phyloP scores from a whole-genome alignment of 2,329 filamentous ascomycete species.

The Hypoxylon sp. region DNA sequence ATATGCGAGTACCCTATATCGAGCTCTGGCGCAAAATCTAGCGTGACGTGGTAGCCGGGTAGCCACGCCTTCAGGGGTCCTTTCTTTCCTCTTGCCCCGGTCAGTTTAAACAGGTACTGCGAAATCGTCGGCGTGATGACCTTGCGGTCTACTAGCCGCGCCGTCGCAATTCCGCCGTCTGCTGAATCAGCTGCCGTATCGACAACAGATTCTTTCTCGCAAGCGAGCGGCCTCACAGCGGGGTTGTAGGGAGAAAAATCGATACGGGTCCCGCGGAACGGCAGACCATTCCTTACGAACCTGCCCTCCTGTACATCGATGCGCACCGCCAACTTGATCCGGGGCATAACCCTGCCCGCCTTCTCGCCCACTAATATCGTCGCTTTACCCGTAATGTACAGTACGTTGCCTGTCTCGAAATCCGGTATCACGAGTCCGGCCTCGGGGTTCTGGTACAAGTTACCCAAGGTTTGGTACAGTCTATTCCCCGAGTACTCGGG shows the following conservation, averaged over 20 bases:
- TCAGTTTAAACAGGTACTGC: slow-evolving; percentile 70
- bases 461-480: slow-evolving; percentile 87
- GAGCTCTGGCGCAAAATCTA: slow-evolving; percentile 79
- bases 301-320: slow-evolving; percentile 73
- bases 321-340: slow-evolving; percentile 80
- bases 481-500: slow-evolving; percentile 90
- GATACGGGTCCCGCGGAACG: slow-evolving; percentile 74
- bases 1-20: slow-evolving; percentile 85
- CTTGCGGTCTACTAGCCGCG: slow-evolving; percentile 71
- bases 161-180: slow-evolving; percentile 55
- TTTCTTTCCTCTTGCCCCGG: slow-evolving; percentile 40
- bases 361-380: slow-evolving; percentile 75
- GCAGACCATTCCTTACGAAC: slow-evolving; percentile 75
- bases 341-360: slow-evolving; percentile 74
- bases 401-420: slow-evolving; percentile 78
- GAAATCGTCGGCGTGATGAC: slow-evolving; percentile 76
- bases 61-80: slow-evolving; percentile 63
- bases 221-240: slow-evolving; percentile 73
- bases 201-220: slow-evolving; percentile 63
- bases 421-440: slow-evolving; percentile 82
- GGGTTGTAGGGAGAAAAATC: slow-evolving; percentile 86
- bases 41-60: slow-evolving; percentile 82
- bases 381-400: slow-evolving; percentile 81
- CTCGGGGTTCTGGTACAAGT: slow-evolving; percentile 75
- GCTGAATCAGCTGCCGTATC: slow-evolving; percentile 8